Evolutionary conservation across 257 asterid species (phyloP).

Genomic region (Leonotis leonurus): DNA sequence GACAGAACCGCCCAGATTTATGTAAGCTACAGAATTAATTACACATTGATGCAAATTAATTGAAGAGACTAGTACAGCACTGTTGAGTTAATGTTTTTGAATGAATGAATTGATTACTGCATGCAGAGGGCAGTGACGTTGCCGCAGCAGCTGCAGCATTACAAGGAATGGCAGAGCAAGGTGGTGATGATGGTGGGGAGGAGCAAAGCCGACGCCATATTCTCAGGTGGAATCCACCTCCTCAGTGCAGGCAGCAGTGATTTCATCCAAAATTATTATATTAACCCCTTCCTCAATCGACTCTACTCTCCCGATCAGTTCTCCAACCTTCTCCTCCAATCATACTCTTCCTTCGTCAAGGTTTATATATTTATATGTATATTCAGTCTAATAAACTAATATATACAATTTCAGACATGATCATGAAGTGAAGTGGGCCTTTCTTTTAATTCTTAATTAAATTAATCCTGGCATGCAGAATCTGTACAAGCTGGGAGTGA

Average conservation of each 20-base stretch:
- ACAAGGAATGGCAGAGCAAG: conserved; percentile 60
- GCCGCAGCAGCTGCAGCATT: conserved; percentile 46
- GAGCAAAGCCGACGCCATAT: conserved; percentile 38
- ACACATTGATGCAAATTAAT: too few species aligned
- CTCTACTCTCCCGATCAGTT: conserved; percentile 43
- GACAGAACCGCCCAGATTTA: conserved; percentile 58
- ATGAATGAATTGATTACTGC: background rate
- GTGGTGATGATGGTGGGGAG: conserved; percentile 56
- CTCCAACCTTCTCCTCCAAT: conserved; percentile 51
- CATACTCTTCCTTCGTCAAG: conserved; percentile 47
- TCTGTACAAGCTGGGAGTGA: conserved; percentile 53
- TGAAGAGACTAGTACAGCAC: too few species aligned
- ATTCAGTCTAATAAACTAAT: too few species aligned
- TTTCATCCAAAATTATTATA: conserved; percentile 68
- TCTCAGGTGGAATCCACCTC: conserved; percentile 64
- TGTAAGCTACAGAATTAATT: conserved; percentile 24
- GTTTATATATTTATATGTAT: background rate
- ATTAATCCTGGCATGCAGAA: conserved; percentile 7
- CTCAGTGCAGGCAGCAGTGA: conserved; percentile 88
- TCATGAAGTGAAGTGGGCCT: too few species aligned
- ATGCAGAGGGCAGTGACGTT: conserved; percentile 64
- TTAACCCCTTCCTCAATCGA: conserved; percentile 48
- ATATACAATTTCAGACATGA: too few species aligned
- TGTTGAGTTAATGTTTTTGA: too few species aligned
- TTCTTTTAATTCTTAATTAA: too few species aligned